phyloP scores from a whole-genome alignment of 139 green algal genomes.

The Dunaliella sp. region DNA sequence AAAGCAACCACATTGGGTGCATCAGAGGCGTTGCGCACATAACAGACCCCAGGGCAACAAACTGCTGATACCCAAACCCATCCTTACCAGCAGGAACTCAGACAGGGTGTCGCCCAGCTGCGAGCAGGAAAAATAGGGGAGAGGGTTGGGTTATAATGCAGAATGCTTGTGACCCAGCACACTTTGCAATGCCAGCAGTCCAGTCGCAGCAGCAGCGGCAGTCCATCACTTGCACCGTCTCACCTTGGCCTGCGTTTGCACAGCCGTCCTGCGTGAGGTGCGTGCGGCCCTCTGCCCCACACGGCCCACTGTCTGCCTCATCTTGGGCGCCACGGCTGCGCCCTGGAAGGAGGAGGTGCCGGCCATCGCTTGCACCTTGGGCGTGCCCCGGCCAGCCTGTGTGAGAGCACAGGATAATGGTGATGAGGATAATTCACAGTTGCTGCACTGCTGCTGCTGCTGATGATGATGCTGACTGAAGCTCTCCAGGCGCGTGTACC shows the following conservation, averaged over 20 bases:
- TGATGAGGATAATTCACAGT: no score
- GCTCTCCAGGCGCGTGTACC: no score
- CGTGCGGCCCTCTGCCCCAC: slow-evolving; percentile 14
- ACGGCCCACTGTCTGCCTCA: slow-evolving; percentile 14
- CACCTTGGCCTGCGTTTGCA: slow-evolving; percentile 51
- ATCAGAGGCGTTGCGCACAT: no score
- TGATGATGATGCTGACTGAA: no score
- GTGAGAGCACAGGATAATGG: no score
- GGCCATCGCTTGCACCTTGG: slow-evolving; percentile 27
- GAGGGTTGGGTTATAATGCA: not conserved
- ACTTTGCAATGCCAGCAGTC: no score
- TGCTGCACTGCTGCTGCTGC: no score
- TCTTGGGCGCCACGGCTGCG: slow-evolving; percentile 18
- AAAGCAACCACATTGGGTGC: no score
- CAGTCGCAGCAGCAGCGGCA: no score
- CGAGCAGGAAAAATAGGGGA: not conserved
- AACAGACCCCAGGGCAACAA: no score
- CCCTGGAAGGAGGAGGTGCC: slow-evolving; percentile 30
- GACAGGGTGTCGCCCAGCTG: slow-evolving; percentile 88
- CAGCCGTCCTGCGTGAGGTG: slow-evolving; percentile 36
- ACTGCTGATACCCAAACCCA: no score
- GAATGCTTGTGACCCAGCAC: not conserved
- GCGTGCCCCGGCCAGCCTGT: not conserved
- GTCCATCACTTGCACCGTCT: no score
- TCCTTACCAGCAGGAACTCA: slow-evolving; percentile 91